phyloP scores from a whole-genome alignment of 768 basidiomycete genomes.

The Psilocybe cubensis region DNA sequence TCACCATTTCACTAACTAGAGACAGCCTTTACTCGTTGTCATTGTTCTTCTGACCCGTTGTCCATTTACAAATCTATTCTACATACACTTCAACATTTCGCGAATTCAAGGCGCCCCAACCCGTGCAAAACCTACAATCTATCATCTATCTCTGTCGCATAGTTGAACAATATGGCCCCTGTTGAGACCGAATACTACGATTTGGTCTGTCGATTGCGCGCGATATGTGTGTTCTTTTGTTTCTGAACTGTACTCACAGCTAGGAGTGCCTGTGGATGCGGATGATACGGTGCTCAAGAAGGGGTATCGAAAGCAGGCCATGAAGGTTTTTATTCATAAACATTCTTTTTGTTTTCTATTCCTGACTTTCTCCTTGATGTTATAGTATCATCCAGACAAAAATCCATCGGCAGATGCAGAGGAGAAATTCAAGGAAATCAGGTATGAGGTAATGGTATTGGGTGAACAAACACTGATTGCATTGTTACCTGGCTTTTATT shows the following conservation, averaged over 20 bases:
- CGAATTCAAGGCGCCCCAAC: not conserved
- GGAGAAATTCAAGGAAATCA: slow-evolving; percentile 96
- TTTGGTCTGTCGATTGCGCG: slow-evolving; percentile 50
- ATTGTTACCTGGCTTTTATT: not conserved
- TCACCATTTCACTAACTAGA: not conserved
- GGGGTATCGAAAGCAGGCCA: slow-evolving; percentile 92
- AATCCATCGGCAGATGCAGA: slow-evolving; percentile 92
- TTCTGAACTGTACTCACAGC: slow-evolving; percentile 40
- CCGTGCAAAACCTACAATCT: not conserved
- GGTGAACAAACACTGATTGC: not conserved
- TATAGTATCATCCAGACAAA: slow-evolving; percentile 93
- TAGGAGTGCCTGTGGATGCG: slow-evolving; percentile 73
- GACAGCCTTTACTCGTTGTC: not conserved
- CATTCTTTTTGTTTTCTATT: not conserved
- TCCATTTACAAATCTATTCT: not conserved
- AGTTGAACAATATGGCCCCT: slow-evolving; percentile 63
- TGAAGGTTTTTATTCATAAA: slow-evolving; percentile 63
- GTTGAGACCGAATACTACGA: slow-evolving; percentile 92
- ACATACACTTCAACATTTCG: too few relatives aligned
- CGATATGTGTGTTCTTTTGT: not conserved
- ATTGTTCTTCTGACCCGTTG: not conserved
- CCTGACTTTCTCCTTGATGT: not conserved
- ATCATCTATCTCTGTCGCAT: not conserved
- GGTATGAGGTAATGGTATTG: slow-evolving; percentile 44
- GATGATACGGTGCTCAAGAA: slow-evolving; percentile 89